Percentiles rank a stretch among this genome's conserved stretches.
Evolutionary conservation across 208 protist genomes (phyloP).

Genomic region (Trypanosomatidae sp.): DNA sequence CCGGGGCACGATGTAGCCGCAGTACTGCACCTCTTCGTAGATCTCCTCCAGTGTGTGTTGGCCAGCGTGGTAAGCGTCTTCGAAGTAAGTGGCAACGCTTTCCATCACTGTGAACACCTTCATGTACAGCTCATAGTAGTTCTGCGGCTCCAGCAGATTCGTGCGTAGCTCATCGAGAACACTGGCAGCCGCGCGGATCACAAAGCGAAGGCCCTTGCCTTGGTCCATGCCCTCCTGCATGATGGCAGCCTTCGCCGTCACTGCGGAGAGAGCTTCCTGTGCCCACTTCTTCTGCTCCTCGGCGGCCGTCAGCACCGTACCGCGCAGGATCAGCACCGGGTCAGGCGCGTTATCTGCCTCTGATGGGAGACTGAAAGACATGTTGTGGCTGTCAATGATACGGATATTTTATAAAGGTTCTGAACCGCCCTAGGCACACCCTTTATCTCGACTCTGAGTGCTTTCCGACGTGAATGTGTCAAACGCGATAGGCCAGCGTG

Average conservation of each 20-base stretch:
- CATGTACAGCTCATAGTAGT: conserved; percentile 98
- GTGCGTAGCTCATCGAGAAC: conserved; percentile 97
- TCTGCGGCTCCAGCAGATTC: conserved; percentile 93
- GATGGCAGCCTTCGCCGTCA: conserved; percentile 61
- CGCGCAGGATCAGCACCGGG: conserved; percentile 49
- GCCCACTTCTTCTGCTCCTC: conserved; percentile 94
- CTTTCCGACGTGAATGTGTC: too few species aligned
- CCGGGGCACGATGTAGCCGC: conserved; percentile 97
- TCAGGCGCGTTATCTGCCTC: neutral
- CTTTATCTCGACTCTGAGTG: too few species aligned
- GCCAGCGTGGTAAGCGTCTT: conserved; percentile 59
- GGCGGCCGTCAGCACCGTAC: conserved; percentile 66
- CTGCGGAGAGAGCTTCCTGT: conserved; percentile 61
- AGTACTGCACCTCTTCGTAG: conserved; percentile 98
- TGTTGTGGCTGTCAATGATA: too few species aligned
- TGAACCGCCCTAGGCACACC: too few species aligned
- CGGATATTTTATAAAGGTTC: too few species aligned
- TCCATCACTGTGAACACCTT: conserved; percentile 92
- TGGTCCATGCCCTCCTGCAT: conserved; percentile 84
- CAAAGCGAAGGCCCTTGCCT: conserved; percentile 31
- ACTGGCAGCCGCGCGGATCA: conserved; percentile 57
- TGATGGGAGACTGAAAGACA: conserved; percentile 18
- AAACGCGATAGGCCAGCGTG: too few species aligned
- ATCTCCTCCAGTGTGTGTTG: conserved; percentile 81
- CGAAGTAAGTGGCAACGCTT: conserved; percentile 86